These are phyloP conservation scores for Pseudogymnoascus verrucosus DNA, from an alignment of 2,329 filamentous ascomycete species.

Conservation along the genomic window DNA sequence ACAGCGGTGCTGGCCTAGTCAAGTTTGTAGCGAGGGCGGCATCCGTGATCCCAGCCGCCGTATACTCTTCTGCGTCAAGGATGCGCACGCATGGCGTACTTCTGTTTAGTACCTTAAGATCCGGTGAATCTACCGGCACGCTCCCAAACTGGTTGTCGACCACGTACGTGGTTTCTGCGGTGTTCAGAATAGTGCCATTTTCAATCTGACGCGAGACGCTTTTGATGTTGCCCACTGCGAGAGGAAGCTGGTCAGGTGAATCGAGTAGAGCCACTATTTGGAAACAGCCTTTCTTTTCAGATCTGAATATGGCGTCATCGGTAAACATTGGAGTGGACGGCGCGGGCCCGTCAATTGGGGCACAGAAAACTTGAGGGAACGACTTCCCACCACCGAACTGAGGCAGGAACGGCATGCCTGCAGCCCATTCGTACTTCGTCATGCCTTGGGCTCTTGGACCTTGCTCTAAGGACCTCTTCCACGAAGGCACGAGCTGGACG, in stretches of 20 bases:
- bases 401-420: conserved; percentile 28
- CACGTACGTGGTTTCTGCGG: background rate
- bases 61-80: conserved; percentile 9
- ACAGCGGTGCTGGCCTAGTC: conserved; percentile 14
- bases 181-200: background rate
- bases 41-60: background rate
- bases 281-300: conserved; percentile 25
- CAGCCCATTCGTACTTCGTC: conserved; percentile 25
- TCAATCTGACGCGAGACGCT: background rate
- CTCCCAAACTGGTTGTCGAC: background rate
- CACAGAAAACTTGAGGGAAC: conserved; percentile 30
- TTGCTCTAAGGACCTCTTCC: conserved; percentile 24
- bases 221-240: background rate
- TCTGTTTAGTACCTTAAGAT: background rate
- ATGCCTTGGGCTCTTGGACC: conserved; percentile 26
- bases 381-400: conserved; percentile 26
- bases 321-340: conserved; percentile 22
- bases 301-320: conserved; percentile 28
- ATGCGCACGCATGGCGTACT: background rate
- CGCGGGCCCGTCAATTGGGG: conserved; percentile 8
- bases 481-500: conserved; percentile 27
- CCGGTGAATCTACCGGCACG: background rate
- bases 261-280: conserved; percentile 27
- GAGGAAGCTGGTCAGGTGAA: background rate
- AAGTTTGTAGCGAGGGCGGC: background rate